phyloP scores from a whole-genome alignment of 2,329 filamentous ascomycete species.

The Cladosporium velox region DNA sequence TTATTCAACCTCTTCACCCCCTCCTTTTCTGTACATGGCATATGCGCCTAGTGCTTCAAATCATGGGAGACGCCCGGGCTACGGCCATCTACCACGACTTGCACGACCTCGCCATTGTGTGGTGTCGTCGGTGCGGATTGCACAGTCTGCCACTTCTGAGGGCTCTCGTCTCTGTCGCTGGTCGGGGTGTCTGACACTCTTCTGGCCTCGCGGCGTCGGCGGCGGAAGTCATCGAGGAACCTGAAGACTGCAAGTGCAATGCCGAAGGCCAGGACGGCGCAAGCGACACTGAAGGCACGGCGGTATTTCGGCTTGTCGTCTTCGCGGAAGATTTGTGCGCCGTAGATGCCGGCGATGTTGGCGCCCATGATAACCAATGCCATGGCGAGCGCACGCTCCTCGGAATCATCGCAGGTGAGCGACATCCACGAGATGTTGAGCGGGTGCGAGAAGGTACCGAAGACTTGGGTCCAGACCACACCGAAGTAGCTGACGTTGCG shows the following conservation, averaged over 20 bases:
- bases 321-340: constrained; percentile 60
- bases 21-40: not conserved
- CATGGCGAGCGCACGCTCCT: constrained; percentile 62
- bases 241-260: constrained; percentile 45
- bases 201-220: constrained; percentile 18
- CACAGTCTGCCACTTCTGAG: constrained; percentile 10
- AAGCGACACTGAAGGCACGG: constrained; percentile 52
- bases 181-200: not conserved
- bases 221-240: constrained; percentile 47
- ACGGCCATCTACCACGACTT: constrained; percentile 5
- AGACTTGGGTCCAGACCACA: constrained; percentile 58
- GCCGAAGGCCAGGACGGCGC: constrained; percentile 49
- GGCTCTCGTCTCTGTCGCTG: not conserved
- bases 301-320: constrained; percentile 56
- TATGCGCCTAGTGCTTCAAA: not conserved
- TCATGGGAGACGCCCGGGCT: constrained; percentile 5
- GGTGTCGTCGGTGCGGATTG: not conserved
- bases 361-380: constrained; percentile 64
- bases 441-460: constrained; percentile 57
- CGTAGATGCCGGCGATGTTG: constrained; percentile 63
- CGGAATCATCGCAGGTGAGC: constrained; percentile 57
- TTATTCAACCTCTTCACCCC: not conserved
- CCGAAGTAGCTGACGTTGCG: constrained; percentile 55
- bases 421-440: constrained; percentile 64
- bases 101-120: constrained; percentile 6